Conservation (phyloP, 2,329 filamentous ascomycete genomes). For the Colletotrichum nymphaeae region DNA sequence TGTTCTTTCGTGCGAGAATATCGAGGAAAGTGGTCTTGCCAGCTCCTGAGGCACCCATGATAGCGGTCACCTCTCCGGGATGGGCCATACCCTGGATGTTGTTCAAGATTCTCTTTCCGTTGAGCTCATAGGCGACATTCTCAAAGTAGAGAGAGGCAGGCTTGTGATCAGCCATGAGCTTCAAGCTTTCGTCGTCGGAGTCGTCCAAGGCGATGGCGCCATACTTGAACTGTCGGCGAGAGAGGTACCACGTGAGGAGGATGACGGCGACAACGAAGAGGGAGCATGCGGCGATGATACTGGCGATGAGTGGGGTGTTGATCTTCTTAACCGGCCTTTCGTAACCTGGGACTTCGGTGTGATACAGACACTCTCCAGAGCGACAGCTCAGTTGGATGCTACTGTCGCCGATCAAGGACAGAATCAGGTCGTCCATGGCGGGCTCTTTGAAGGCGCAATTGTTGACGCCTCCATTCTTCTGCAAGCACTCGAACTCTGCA, state of each 20-base stretch:
- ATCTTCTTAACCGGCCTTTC: slow-evolving; percentile 90
- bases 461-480: slow-evolving; percentile 71
- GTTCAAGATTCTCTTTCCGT: slow-evolving; percentile 86
- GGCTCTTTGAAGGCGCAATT: slow-evolving; percentile 90
- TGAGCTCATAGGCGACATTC: slow-evolving; percentile 86
- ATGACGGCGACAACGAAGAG: slow-evolving; percentile 92
- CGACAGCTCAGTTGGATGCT: slow-evolving; percentile 87
- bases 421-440: slow-evolving; percentile 91
- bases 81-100: slow-evolving; percentile 88
- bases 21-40: slow-evolving; percentile 98
- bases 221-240: slow-evolving; percentile 76
- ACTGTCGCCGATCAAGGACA: slow-evolving; percentile 87
- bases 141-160: slow-evolving; percentile 90
- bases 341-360: slow-evolving; percentile 93
- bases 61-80: slow-evolving; percentile 94
- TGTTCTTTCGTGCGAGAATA: slow-evolving; percentile 96
- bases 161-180: slow-evolving; percentile 90
- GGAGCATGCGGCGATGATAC: slow-evolving; percentile 86
- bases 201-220: slow-evolving; percentile 87
- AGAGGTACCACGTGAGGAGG: slow-evolving; percentile 87
- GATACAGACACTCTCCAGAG: slow-evolving; percentile 92
- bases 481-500: slow-evolving; percentile 82
- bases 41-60: slow-evolving; percentile 98
- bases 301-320: slow-evolving; percentile 95
- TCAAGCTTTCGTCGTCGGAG: slow-evolving; percentile 86